Base-by-base conservation (phyloP, 331 rosid genomes). In the Acacia pycnantha region DNA sequence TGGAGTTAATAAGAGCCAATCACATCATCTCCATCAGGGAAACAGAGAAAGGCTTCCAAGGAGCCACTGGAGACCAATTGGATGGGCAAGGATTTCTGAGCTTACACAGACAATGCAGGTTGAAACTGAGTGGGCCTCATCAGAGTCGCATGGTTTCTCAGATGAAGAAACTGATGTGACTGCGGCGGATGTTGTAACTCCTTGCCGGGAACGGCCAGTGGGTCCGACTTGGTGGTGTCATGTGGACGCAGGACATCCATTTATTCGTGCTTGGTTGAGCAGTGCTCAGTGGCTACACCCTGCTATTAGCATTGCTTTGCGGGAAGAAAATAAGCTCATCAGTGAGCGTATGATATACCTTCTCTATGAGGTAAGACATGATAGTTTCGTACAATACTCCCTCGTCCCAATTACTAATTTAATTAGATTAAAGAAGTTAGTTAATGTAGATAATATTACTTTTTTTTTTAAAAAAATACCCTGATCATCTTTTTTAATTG, bases 141-240 rank as follows among this genome's bases (percentile, higher is more conserved):
- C 76, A 2, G 82, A 82, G 62, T 31, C 62, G 0, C 54, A 16
- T 22, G 82, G 80, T 67, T 86, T 90, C 73, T 47, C 82, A 4
- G 85, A 88, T 43, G 87, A 89, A 79, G 90, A 86, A 62, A 90
- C 85, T 80, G 94, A 84, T 75, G 77, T 82, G 22, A 74, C 91
- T 33, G 91, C 83, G 53, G 93, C 91, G 3, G 89, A 86, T 51
- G 77, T 88, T 3, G 88, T 86, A 37, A 54, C 82, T 78, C 93
- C 91, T 59, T 85, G 90, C 75, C 76, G 90, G 91, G 92, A 89
- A 78, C 27, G 27, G 29, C 88, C 91, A 0, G 91, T 84, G 53
- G 96, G 91, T 35, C 92, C 85, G 1, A 88, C 82, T 40, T 91
- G 93, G 96, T 91, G 93, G 96, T 91, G 92, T 43, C 96, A 91